Evolutionary conservation across 495 filamentous ascomycete species (phyloP).

Genomic region (Aspergillus conjunctus): DNA sequence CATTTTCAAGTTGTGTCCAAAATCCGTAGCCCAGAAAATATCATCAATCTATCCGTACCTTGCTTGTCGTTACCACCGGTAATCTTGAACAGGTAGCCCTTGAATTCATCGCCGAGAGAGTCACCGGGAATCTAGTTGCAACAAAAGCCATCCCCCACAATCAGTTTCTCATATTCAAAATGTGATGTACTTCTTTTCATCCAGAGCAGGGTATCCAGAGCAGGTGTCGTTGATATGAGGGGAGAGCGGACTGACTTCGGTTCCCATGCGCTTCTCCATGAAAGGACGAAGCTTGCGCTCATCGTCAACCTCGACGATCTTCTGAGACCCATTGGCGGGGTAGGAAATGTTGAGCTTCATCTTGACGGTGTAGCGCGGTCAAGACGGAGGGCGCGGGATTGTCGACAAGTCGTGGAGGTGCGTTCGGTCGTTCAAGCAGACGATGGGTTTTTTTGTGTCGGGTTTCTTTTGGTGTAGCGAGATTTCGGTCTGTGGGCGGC

Average conservation of each 20-base stretch:
- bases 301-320: conserved; percentile 98
- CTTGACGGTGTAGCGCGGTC: conserved; percentile 56
- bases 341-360: conserved; percentile 98
- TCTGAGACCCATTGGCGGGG: conserved; percentile 98
- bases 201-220: conserved; percentile 10
- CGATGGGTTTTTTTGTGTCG: conserved; percentile 34
- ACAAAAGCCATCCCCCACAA: conserved; percentile 33
- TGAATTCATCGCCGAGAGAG: conserved; percentile 96
- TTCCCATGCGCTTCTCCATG: conserved; percentile 95
- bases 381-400: conserved; percentile 55
- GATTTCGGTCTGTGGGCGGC: conserved; percentile 37
- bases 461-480: conserved; percentile 40
- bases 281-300: conserved; percentile 87
- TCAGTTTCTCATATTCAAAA: conserved; percentile 40
- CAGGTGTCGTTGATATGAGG: conserved; percentile 20
- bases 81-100: conserved; percentile 88
- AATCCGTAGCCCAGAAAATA: conserved; percentile 3
- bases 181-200: conserved; percentile 17
- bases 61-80: conserved; percentile 99
- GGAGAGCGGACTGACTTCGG: conserved; percentile 67
- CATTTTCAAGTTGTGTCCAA: neutral
- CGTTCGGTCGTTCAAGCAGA: conserved; percentile 33
- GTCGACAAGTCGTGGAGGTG: conserved; percentile 49
- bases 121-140: conserved; percentile 65
- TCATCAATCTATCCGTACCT: conserved; percentile 47